A percentile compares a stretch with the other conserved stretches of the same genome.
Evolutionary conservation across 768 basidiomycete species (phyloP).

Genomic region (Russula dissimulans): DNA sequence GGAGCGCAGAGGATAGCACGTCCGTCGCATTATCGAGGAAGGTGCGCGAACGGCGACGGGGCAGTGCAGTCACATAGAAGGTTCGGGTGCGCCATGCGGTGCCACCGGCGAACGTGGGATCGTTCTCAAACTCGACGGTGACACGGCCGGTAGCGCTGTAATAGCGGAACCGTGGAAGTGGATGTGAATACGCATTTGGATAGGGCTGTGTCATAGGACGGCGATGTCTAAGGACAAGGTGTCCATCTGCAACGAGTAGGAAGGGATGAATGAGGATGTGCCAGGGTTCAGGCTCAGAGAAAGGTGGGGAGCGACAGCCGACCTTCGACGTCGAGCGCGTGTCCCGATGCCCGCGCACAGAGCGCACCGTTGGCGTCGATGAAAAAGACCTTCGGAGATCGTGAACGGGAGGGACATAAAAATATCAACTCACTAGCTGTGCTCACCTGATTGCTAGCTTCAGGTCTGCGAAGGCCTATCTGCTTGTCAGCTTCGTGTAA

Average conservation of each 20-base stretch:
- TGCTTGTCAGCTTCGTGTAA: neutral
- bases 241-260: conserved; percentile 39
- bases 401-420: neutral
- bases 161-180: conserved; percentile 63
- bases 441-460: conserved; percentile 64
- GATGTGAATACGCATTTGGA: conserved; percentile 70
- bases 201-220: conserved; percentile 68
- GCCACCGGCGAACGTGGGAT: conserved; percentile 47
- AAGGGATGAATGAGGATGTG: neutral
- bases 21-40: conserved; percentile 64
- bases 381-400: conserved; percentile 58
- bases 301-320: conserved; percentile 12
- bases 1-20: conserved; percentile 53
- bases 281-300: neutral
- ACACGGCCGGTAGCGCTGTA: conserved; percentile 47
- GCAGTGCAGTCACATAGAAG: conserved; percentile 59
- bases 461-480: conserved; percentile 56
- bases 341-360: conserved; percentile 71
- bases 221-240: conserved; percentile 64
- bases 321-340: conserved; percentile 78
- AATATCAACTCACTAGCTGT: neutral
- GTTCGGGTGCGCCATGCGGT: conserved; percentile 48
- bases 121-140: conserved; percentile 46
- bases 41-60: conserved; percentile 55
- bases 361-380: conserved; percentile 68